Evolutionary conservation across 2,329 filamentous ascomycete species (phyloP).

Genomic region (Coleophoma crateriformis): DNA sequence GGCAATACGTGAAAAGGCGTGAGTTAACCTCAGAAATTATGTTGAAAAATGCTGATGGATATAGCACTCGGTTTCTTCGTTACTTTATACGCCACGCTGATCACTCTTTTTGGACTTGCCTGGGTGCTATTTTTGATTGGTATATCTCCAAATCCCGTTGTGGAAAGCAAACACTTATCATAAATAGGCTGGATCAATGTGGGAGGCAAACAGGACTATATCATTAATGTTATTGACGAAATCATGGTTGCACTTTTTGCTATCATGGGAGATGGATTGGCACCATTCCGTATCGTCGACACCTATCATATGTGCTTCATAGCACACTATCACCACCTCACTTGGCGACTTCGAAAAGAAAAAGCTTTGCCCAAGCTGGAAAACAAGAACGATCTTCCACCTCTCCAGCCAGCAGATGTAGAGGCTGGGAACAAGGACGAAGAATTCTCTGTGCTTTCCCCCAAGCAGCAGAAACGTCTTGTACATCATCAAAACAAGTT

Average conservation of each 20-base stretch:
- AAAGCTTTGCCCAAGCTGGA: constrained; percentile 49
- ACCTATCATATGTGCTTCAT: constrained; percentile 75
- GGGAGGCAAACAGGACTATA: constrained; percentile 63
- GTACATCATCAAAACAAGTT: constrained; percentile 77
- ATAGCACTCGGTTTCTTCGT: constrained; percentile 74
- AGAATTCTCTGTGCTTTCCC: constrained; percentile 58
- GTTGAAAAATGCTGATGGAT: not conserved
- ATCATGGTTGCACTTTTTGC: constrained; percentile 66
- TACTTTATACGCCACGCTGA: constrained; percentile 75
- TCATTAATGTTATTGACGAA: constrained; percentile 66
- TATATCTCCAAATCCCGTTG: constrained; percentile 13
- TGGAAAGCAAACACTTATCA: not conserved
- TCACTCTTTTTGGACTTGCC: constrained; percentile 78
- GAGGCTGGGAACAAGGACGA: constrained; percentile 35
- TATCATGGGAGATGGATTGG: constrained; percentile 64
- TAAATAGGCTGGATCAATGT: constrained; percentile 69
- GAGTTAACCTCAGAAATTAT: constrained; percentile 25
- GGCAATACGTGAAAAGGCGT: constrained; percentile 70
- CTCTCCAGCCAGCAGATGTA: constrained; percentile 19
- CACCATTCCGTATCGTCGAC: constrained; percentile 72
- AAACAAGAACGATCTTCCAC: constrained; percentile 27
- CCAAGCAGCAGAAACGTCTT: constrained; percentile 61
- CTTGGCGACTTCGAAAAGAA: constrained; percentile 54
- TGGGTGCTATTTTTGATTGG: constrained; percentile 92
- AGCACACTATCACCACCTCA: constrained; percentile 57